phyloP scores from a whole-genome alignment of 805 yeast genomes.

The Barnettozyma sp. region DNA sequence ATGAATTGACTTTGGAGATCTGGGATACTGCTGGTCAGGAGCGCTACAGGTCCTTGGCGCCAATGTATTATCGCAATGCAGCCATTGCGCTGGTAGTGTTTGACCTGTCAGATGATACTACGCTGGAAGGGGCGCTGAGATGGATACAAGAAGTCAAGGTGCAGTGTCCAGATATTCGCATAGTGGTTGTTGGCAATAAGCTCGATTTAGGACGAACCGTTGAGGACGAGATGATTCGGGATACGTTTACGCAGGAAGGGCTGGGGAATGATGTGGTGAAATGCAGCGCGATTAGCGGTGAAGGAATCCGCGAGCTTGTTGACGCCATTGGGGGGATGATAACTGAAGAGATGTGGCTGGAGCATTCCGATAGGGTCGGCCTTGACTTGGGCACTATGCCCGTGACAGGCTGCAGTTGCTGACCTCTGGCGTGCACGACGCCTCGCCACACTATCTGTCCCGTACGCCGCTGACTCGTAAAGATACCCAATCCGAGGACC shows the following conservation, averaged over 20 bases:
- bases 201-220: constrained; percentile 40
- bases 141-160: constrained; percentile 92
- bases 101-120: constrained; percentile 65
- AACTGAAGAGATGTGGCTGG: background rate
- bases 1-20: constrained; percentile 64
- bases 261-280: constrained; percentile 1
- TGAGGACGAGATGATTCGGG: constrained; percentile 1
- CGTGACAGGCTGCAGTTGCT: background rate
- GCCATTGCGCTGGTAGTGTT: constrained; percentile 83
- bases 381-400: background rate
- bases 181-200: constrained; percentile 86
- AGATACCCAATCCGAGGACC: too few species aligned
- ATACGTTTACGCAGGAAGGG: background rate
- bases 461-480: too few species aligned
- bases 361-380: background rate
- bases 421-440: background rate
- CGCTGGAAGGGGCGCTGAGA: constrained; percentile 70
- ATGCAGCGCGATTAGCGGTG: constrained; percentile 2
- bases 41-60: constrained; percentile 68
- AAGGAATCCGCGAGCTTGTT: background rate
- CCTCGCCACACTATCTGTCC: too few species aligned
- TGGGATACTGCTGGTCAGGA: constrained; percentile 92
- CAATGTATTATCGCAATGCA: constrained; percentile 79
- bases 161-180: constrained; percentile 67
- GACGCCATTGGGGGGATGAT: constrained; percentile 1